phyloP scores from a whole-genome alignment of 1,284 basidiomycete species.

The Pseudozyma flocculosa region DNA sequence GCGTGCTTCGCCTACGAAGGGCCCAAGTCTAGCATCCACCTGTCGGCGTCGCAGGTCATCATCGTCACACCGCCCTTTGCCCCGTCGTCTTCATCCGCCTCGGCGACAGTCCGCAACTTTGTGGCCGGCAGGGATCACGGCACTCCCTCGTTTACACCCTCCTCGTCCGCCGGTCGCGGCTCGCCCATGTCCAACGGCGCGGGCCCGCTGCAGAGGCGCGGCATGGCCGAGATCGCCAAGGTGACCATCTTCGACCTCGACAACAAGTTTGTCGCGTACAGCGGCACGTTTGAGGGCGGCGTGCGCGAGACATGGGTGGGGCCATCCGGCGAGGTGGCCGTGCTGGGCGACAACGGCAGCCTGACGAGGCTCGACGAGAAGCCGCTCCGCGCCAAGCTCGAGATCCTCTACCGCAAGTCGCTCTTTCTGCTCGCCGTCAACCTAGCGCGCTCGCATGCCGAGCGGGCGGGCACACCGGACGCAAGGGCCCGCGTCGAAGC shows the following conservation, averaged over 20 bases:
- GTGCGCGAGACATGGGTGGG: conserved; percentile 34
- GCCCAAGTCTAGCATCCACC: conserved; percentile 43
- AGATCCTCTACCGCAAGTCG: conserved; percentile 48
- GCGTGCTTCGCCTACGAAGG: conserved; percentile 71
- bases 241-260: conserved; percentile 88
- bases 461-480: conserved; percentile 26
- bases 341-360: conserved; percentile 39
- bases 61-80: conserved; percentile 83
- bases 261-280: conserved; percentile 84
- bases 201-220: conserved; percentile 10
- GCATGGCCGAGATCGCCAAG: conserved; percentile 63
- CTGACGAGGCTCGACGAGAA: conserved; percentile 43
- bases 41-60: conserved; percentile 60
- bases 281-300: conserved; percentile 41
- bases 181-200: conserved; percentile 11
- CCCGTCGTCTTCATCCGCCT: conserved; percentile 67
- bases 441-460: conserved; percentile 39
- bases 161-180: conserved; percentile 2
- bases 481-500: conserved; percentile 26
- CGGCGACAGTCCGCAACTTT: conserved; percentile 74
- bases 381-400: conserved; percentile 46
- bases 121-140: conserved; percentile 55
- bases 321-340: conserved; percentile 26
- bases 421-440: conserved; percentile 52
- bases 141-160: not conserved